Evolutionary conservation across 495 filamentous ascomycete genomes (phyloP).

Genomic region (Saxophila tyrrhenica): DNA sequence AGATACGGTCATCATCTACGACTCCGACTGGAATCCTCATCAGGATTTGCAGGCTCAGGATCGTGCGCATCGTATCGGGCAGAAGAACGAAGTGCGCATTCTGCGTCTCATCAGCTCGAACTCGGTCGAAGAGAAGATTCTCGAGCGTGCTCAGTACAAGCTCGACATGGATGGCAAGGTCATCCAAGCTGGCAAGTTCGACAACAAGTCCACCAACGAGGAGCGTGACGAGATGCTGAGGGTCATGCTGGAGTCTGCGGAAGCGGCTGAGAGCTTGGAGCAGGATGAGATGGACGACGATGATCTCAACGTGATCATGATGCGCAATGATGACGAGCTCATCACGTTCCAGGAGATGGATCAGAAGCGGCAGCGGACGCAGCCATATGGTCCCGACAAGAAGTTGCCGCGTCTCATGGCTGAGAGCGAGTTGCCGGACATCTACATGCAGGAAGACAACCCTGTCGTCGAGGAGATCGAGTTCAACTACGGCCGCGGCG

Average conservation of each 20-base stretch:
- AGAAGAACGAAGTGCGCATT: slow-evolving; percentile 98
- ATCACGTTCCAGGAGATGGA: slow-evolving; percentile 49
- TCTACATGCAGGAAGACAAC: slow-evolving; percentile 79
- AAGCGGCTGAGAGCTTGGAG: slow-evolving; percentile 69
- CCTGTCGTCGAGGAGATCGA: slow-evolving; percentile 67
- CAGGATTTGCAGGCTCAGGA: slow-evolving; percentile 98
- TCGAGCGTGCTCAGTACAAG: slow-evolving; percentile 94
- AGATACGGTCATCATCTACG: slow-evolving; percentile 98
- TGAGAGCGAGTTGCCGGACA: slow-evolving; percentile 85
- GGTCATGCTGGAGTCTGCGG: slow-evolving; percentile 81
- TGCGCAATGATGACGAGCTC: slow-evolving; percentile 32
- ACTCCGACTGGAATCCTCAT: slow-evolving; percentile 99
- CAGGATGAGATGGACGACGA: slow-evolving; percentile 93
- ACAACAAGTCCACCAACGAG: slow-evolving; percentile 97
- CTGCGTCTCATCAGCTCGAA: slow-evolving; percentile 89
- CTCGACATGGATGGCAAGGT: slow-evolving; percentile 99
- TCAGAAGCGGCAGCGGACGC: slow-evolving; percentile 50
- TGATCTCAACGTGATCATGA: slow-evolving; percentile 70
- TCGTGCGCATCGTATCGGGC: slow-evolving; percentile 98
- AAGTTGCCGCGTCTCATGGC: slow-evolving; percentile 64
- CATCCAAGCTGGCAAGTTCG: slow-evolving; percentile 97
- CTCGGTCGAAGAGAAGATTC: slow-evolving; percentile 96
- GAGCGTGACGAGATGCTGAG: slow-evolving; percentile 92
- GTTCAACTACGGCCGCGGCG: slow-evolving; percentile 72
- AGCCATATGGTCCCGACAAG: slow-evolving; percentile 61